Conservation (phyloP, 805 yeast genomes). For the Phaffomyces opuntiae region DNA sequence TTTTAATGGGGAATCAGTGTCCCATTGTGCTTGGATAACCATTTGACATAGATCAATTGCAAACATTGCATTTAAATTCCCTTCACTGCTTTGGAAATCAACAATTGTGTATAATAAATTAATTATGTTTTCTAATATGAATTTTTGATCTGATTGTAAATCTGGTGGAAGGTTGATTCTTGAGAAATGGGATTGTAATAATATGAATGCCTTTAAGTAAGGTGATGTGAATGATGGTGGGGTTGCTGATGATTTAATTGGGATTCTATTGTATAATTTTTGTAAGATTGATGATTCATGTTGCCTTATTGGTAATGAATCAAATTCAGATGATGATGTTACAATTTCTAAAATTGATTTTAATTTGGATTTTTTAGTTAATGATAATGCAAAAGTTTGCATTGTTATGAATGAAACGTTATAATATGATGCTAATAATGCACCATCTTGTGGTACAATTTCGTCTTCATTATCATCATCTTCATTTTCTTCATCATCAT, state of each 20-base stretch:
- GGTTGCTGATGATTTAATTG: constrained; percentile 44
- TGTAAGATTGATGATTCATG: constrained; percentile 46
- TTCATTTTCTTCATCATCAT: constrained; percentile 30
- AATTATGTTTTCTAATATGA: constrained; percentile 42
- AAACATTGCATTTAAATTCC: constrained; percentile 65
- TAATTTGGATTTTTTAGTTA: constrained; percentile 50
- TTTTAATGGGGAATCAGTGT: constrained; percentile 63
- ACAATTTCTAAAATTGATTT: constrained; percentile 58
- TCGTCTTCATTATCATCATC: constrained; percentile 22
- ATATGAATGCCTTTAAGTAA: constrained; percentile 60
- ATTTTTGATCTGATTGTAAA: constrained; percentile 46
- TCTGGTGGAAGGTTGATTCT: constrained; percentile 58
- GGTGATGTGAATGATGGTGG: constrained; percentile 36
- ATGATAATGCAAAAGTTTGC: constrained; percentile 45
- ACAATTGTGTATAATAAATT: constrained; percentile 57
- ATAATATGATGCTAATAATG: constrained; percentile 71
- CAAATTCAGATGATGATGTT: constrained; percentile 68
- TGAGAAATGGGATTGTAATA: constrained; percentile 78
- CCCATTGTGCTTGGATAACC: constrained; percentile 85
- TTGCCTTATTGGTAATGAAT: constrained; percentile 51
- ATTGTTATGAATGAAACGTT: constrained; percentile 59
- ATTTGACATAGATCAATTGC: constrained; percentile 88
- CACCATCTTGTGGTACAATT: constrained; percentile 58
- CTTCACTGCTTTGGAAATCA: constrained; percentile 76
- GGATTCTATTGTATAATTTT: constrained; percentile 51